Evolutionary conservation across 1,139 yeast species (phyloP).

Genomic region (Pichia sp.): DNA sequence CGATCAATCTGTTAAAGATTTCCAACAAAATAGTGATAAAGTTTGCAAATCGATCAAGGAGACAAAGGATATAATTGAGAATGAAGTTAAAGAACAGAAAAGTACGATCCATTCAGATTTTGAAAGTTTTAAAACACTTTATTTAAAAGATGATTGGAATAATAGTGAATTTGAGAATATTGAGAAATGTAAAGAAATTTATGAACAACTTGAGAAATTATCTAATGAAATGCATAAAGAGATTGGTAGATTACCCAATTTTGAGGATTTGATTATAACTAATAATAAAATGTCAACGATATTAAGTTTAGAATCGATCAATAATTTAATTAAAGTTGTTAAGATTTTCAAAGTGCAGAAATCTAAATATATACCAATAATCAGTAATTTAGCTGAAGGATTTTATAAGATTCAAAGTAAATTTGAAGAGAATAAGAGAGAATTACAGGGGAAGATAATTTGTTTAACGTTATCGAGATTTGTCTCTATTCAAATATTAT

Average conservation of each 20-base stretch:
- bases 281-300: conserved; percentile 22
- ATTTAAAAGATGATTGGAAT: conserved; percentile 16
- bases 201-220: conserved; percentile 17
- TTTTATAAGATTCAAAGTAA: conserved; percentile 28
- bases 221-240: conserved; percentile 18
- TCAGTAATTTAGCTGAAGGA: conserved; percentile 25
- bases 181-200: conserved; percentile 17
- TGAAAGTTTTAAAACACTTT: conserved; percentile 20
- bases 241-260: conserved; percentile 22
- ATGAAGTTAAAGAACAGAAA: conserved; percentile 21
- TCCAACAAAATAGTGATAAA: conserved; percentile 22
- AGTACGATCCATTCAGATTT: conserved; percentile 21
- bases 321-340: conserved; percentile 22
- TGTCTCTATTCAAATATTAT: conserved; percentile 25
- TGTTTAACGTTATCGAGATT: conserved; percentile 21
- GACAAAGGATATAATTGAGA: conserved; percentile 27
- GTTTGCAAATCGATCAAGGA: conserved; percentile 25
- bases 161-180: conserved; percentile 12
- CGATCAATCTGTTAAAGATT: conserved; percentile 24
- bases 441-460: conserved; percentile 23
- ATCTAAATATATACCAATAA: conserved; percentile 27
- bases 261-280: conserved; percentile 27
- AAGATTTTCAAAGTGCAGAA: conserved; percentile 27
- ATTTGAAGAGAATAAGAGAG: conserved; percentile 17
- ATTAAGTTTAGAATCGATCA: conserved; percentile 21